Conservation (phyloP, 2,329 filamentous ascomycete species). For the Fusarium odoratissimum region DNA sequence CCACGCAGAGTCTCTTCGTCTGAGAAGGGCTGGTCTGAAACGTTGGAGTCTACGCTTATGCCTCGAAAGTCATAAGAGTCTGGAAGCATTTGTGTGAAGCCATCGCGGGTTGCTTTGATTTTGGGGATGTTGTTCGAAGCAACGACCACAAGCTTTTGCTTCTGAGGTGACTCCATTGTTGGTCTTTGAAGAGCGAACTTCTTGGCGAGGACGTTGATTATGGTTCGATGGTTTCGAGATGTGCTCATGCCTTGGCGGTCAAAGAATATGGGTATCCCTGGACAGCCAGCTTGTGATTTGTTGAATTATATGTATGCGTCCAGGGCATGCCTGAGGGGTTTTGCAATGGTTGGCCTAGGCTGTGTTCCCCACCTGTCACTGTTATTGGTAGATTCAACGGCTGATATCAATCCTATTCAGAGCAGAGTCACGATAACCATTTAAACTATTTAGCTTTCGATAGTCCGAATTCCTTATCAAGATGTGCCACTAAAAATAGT, state of each 20-base stretch:
- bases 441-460: background rate
- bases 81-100: conserved; percentile 53
- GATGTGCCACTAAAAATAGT: background rate
- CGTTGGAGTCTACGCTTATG: conserved; percentile 52
- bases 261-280: background rate
- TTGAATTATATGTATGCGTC: background rate
- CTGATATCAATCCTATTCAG: background rate
- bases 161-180: conserved; percentile 2
- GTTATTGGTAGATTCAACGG: background rate
- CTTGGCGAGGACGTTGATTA: background rate
- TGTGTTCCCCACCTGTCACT: background rate
- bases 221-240: background rate
- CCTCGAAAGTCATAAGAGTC: conserved; percentile 42
- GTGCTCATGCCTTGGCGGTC: background rate
- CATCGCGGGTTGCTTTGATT: conserved; percentile 51
- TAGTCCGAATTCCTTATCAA: background rate
- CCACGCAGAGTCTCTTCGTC: conserved; percentile 54
- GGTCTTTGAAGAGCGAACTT: background rate
- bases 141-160: conserved; percentile 43
- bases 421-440: background rate
- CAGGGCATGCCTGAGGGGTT: background rate
- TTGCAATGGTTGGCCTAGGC: background rate
- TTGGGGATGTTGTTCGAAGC: conserved; percentile 57
- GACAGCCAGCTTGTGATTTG: background rate
- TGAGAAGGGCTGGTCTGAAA: conserved; percentile 55